Conservation (phyloP, 2,329 filamentous ascomycete genomes). For the Dryadomyces sulphureus region DNA sequence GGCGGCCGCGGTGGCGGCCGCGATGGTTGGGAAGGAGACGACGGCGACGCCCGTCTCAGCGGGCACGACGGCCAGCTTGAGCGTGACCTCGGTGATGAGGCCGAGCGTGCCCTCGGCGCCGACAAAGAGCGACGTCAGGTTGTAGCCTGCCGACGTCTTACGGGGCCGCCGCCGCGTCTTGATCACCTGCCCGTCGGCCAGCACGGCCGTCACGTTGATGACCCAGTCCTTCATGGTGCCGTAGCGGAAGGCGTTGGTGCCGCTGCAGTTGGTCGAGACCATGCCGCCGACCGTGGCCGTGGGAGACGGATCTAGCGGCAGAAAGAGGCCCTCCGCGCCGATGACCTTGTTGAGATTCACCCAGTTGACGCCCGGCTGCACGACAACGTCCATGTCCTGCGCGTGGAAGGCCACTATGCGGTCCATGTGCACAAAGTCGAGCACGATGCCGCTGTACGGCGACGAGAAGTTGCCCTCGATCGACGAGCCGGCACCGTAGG, state of each 20-base stretch:
- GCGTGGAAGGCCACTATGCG: slow-evolving; percentile 54
- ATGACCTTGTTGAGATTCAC: slow-evolving; percentile 61
- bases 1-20: slow-evolving; percentile 48
- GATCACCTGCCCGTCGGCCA: slow-evolving; percentile 44
- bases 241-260: slow-evolving; percentile 49
- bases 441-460: slow-evolving; percentile 57
- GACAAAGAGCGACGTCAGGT: slow-evolving; percentile 53
- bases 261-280: slow-evolving; percentile 50
- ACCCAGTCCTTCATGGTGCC: slow-evolving; percentile 69
- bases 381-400: slow-evolving; percentile 50
- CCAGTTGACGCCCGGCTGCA: slow-evolving; percentile 66
- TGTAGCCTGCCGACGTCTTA: slow-evolving; percentile 59
- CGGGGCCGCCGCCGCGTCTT: slow-evolving; percentile 49
- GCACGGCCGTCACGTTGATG: slow-evolving; percentile 38
- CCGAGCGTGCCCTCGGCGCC: slow-evolving; percentile 60
- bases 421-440: slow-evolving; percentile 65
- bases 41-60: slow-evolving; percentile 50
- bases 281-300: slow-evolving; percentile 76
- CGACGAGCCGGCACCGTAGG: slow-evolving; percentile 49
- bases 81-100: slow-evolving; percentile 16
- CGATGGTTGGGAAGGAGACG: slow-evolving; percentile 42
- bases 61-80: slow-evolving; percentile 52
- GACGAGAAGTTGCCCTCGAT: slow-evolving; percentile 66
- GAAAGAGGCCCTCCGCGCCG: slow-evolving; percentile 55
- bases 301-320: slow-evolving; percentile 72